Percentiles rank a stretch among this genome's conserved stretches.
phyloP scores from a whole-genome alignment of 139 green algal species.

The Astrephomene gubernaculifera region DNA sequence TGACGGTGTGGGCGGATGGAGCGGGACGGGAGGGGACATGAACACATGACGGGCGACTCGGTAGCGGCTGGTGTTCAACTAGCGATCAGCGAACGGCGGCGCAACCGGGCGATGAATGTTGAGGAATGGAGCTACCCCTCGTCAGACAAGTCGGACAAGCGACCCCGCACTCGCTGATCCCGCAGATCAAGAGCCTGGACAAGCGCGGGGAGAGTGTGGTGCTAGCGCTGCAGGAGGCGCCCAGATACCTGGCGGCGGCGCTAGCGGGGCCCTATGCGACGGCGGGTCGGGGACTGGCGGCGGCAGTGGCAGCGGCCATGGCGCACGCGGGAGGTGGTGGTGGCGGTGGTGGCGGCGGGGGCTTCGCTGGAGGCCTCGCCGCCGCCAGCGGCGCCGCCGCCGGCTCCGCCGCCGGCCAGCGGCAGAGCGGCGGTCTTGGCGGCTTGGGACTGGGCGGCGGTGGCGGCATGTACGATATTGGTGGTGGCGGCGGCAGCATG shows the following conservation, averaged over 20 bases:
- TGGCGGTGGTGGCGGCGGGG: neutral
- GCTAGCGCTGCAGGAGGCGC: conserved; percentile 14
- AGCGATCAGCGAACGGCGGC: too few relatives aligned
- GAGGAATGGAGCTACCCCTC: too few relatives aligned
- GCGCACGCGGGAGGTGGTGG: neutral
- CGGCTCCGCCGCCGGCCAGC: neutral
- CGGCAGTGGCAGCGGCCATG: neutral
- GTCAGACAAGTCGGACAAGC: too few relatives aligned
- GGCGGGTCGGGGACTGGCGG: neutral
- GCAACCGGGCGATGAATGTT: too few relatives aligned
- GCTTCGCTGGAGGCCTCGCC: neutral
- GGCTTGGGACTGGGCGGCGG: neutral
- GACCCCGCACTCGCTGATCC: neutral
- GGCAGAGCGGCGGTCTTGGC: neutral
- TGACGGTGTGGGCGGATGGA: too few relatives aligned
- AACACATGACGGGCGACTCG: too few relatives aligned
- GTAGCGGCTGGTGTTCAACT: too few relatives aligned
- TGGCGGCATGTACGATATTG: neutral
- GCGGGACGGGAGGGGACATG: too few relatives aligned
- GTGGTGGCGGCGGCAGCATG: neutral
- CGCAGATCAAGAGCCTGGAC: conserved; percentile 35
- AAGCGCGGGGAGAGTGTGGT: neutral
- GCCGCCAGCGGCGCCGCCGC: neutral
- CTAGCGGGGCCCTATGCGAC: neutral
- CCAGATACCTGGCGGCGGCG: conserved; percentile 16